phyloP scores from a whole-genome alignment of 2,329 filamentous ascomycete genomes.

The Chaetomium sp. region DNA sequence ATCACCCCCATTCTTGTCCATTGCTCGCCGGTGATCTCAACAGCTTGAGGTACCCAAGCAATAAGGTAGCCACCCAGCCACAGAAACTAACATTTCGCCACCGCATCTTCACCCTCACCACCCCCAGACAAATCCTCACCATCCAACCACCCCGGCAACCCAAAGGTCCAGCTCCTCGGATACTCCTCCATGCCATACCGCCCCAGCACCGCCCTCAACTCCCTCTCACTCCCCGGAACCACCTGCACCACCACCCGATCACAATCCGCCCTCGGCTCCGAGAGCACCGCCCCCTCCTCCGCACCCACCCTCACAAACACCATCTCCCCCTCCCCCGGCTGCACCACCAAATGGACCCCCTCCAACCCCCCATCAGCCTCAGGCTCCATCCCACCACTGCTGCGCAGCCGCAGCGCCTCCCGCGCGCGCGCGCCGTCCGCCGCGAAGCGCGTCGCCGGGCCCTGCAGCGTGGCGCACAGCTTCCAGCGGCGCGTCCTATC shows the following conservation, averaged over 20 bases:
- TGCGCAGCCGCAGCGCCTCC: slow-evolving; percentile 3
- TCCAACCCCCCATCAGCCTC: slow-evolving; percentile 13
- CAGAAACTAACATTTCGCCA: no score
- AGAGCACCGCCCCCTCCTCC: slow-evolving; percentile 19
- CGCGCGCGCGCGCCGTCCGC: slow-evolving; percentile 13
- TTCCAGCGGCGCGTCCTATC: slow-evolving; percentile 14
- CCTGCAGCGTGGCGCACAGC: slow-evolving; percentile 19
- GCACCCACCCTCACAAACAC: slow-evolving; percentile 19
- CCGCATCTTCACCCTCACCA: neutral
- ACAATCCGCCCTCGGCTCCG: slow-evolving; percentile 15
- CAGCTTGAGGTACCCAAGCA: no score
- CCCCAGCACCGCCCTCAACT: slow-evolving; percentile 18
- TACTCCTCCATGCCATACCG: slow-evolving; percentile 22
- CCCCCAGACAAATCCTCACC: neutral
- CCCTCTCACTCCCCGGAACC: slow-evolving; percentile 17
- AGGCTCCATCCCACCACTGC: slow-evolving; percentile 14
- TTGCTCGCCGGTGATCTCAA: no score
- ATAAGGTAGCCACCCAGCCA: no score
- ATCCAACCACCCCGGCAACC: slow-evolving; percentile 16
- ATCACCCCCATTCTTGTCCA: no score
- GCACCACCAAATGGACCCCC: slow-evolving; percentile 14
- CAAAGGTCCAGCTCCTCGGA: slow-evolving; percentile 23
- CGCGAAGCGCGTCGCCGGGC: slow-evolving; percentile 15
- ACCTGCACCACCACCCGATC: slow-evolving; percentile 23
- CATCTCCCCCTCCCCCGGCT: slow-evolving; percentile 10